Conservation (phyloP, 768 basidiomycete species). For the Boletus bicolor region DNA sequence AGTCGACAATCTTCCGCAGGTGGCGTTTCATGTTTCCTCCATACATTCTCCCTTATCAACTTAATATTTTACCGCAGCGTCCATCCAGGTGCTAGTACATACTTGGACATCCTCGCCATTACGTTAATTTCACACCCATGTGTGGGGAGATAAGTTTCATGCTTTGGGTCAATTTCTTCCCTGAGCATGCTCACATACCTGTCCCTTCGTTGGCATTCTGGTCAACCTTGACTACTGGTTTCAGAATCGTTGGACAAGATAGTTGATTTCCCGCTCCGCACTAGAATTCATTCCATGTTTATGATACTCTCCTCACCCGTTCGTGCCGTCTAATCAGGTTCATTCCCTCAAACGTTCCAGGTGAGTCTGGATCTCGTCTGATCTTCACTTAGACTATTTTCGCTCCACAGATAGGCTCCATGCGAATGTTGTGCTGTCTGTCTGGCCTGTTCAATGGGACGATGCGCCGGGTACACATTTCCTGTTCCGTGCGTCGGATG, state of each 20-base stretch:
- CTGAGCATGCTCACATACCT: slow-evolving; percentile 1
- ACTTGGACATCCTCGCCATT: neutral
- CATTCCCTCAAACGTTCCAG: neutral
- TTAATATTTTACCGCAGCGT: neutral
- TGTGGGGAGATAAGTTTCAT: slow-evolving; percentile 6
- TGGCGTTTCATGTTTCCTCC: slow-evolving; percentile 1
- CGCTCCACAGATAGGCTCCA: neutral
- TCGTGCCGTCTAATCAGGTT: neutral
- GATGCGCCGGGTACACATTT: neutral
- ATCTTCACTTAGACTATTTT: neutral
- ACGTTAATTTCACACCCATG: slow-evolving; percentile 16
- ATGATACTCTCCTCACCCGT: neutral
- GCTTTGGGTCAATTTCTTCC: neutral
- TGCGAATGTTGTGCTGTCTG: neutral
- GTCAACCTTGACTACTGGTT: neutral
- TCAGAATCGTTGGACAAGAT: neutral
- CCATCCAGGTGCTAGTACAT: neutral
- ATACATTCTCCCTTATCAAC: slow-evolving; percentile 5
- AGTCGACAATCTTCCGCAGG: slow-evolving; percentile 8
- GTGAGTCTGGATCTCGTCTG: neutral
- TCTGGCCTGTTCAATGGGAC: neutral
- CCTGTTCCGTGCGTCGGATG: slow-evolving; percentile 6
- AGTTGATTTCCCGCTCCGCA: neutral
- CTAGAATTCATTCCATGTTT: neutral
- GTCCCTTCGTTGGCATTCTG: neutral